A percentile compares a stretch with the other conserved stretches of the same genome.
phyloP scores from a whole-genome alignment of 306 rosid genomes.

The Quercus mongolica region DNA sequence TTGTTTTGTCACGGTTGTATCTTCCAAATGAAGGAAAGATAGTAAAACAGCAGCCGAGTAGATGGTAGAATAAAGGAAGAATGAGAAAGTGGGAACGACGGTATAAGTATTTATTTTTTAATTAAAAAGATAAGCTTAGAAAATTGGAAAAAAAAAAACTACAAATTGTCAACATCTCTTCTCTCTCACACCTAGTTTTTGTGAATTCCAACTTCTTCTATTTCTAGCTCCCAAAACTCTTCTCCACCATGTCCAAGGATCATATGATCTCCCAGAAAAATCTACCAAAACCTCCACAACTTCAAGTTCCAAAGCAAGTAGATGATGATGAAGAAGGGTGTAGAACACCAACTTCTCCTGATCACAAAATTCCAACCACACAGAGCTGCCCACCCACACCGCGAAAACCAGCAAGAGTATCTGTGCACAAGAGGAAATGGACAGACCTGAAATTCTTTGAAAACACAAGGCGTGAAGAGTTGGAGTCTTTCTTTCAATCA shows the following conservation, averaged over 20 bases:
- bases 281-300: conserved; percentile 1
- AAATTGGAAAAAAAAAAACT: neutral
- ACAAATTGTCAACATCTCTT: conserved; percentile 1
- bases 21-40: neutral
- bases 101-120: neutral
- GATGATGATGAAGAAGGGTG: conserved; percentile 27
- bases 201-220: neutral
- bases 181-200: neutral
- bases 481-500: conserved; percentile 54
- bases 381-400: conserved; percentile 54
- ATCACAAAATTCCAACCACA: conserved; percentile 30
- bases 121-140: neutral
- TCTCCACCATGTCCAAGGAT: conserved; percentile 9
- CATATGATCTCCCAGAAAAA: neutral
- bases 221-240: neutral
- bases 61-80: neutral
- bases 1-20: neutral
- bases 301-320: neutral
- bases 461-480: conserved; percentile 37
- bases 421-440: conserved; percentile 29
- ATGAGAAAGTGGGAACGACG: neutral
- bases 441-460: conserved; percentile 29
- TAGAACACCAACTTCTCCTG: conserved; percentile 45
- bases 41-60: neutral
- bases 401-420: conserved; percentile 22